Conservation (phyloP, 2,329 filamentous ascomycete species). For the Pseudogymnoascus sp. region DNA sequence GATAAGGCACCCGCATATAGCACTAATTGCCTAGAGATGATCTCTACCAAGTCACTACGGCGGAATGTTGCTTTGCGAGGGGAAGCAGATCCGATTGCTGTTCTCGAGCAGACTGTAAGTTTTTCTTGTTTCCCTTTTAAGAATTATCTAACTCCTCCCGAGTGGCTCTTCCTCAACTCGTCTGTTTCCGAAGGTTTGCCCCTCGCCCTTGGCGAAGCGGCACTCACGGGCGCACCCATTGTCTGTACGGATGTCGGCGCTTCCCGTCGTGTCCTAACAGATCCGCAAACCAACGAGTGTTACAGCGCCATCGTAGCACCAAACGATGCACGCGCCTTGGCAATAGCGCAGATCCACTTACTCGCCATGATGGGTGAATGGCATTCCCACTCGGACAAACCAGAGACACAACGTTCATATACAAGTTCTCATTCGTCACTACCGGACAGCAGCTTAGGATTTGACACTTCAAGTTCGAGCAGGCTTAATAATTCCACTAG, state of each 20-base stretch:
- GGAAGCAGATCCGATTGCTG: slow-evolving; percentile 37
- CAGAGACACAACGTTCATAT: slow-evolving; percentile 28
- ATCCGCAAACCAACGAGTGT: slow-evolving; percentile 40
- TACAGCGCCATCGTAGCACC: slow-evolving; percentile 59
- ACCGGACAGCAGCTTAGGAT: too few species aligned
- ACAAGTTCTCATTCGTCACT: too few species aligned
- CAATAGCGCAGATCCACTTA: slow-evolving; percentile 55
- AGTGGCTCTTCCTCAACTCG: slow-evolving; percentile 49
- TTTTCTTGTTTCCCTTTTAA: slow-evolving; percentile 20
- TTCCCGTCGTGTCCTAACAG: slow-evolving; percentile 49
- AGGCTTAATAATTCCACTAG: too few species aligned
- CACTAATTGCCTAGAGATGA: slow-evolving; percentile 46
- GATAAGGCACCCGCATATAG: slow-evolving; percentile 57
- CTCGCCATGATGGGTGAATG: slow-evolving; percentile 56
- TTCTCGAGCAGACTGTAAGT: slow-evolving; percentile 37
- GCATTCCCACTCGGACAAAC: slow-evolving; percentile 52
- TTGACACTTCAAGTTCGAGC: too few species aligned
- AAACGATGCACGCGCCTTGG: slow-evolving; percentile 54
- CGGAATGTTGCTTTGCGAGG: slow-evolving; percentile 30
- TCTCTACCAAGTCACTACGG: slow-evolving; percentile 26
- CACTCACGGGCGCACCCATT: slow-evolving; percentile 48
- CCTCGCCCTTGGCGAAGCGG: slow-evolving; percentile 52
- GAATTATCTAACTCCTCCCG: background rate
- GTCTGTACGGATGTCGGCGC: slow-evolving; percentile 52
- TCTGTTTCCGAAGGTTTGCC: slow-evolving; percentile 50